phyloP scores from a whole-genome alignment of 495 filamentous ascomycete species.

The Xanthoparmelia taractica region DNA sequence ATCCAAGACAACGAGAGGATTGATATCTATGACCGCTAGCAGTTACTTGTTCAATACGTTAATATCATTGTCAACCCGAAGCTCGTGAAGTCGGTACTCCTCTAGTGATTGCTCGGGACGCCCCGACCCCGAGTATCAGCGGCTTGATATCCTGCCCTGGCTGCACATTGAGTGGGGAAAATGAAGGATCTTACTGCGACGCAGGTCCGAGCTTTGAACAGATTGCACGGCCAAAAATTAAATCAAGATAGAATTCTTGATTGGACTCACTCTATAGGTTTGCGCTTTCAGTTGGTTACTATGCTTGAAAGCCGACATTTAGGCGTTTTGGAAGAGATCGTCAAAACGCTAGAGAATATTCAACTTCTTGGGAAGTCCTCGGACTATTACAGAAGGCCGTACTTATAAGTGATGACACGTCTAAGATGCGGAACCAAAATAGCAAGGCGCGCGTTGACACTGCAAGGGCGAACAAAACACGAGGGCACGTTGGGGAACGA shows the following conservation, averaged over 20 bases:
- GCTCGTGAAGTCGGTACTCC: background rate
- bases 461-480: conserved; percentile 5
- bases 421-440: background rate
- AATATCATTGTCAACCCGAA: background rate
- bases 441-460: background rate
- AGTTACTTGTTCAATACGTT: background rate
- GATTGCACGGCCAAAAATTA: too few species aligned
- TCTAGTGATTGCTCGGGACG: background rate
- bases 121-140: background rate
- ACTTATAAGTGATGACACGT: background rate
- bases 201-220: background rate
- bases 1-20: background rate
- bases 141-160: background rate
- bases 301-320: background rate
- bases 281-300: background rate
- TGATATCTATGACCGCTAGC: background rate
- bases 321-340: background rate
- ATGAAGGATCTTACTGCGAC: background rate
- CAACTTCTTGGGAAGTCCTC: background rate
- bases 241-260: too few species aligned
- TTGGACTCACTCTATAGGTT: background rate
- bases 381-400: background rate
- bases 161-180: background rate
- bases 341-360: background rate
- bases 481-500: conserved; percentile 16